Base-by-base conservation (phyloP, 2,329 filamentous ascomycete species). In the Fusarium chaquense region DNA sequence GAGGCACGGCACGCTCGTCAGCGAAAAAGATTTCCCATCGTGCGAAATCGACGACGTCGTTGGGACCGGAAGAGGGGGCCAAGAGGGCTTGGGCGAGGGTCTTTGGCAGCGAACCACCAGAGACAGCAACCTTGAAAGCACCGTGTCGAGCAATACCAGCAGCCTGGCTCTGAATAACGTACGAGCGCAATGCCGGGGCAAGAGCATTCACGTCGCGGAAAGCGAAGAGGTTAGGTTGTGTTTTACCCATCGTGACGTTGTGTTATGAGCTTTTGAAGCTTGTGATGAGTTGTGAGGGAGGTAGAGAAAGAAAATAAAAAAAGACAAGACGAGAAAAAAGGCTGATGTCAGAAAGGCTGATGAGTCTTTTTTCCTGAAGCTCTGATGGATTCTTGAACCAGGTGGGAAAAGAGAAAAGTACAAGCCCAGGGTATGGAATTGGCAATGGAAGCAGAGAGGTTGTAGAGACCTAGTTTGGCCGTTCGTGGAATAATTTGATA, bases 1-100 rank as follows among this genome's bases (percentile, higher is more conserved):
- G 90, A 24, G 96, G 92, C 55, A 98, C 96, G 74, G 93, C 93
- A 77, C 96, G 93, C 86, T 99, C 96, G 79, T 99, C 96, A 77
- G 95, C 95, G 81, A 98, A 98, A 86, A 98, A 99, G 77, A 99
- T 93, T 77, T 98, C 93, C 96, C 96, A 99, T 80, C 93, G 93
- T 78, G 86, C 84, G 81, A 97, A 97, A 75, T 91, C 85, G 72
- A 94, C 82, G 6, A 83, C 86, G 77, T 94, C 92, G 59, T 90
- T 78, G 43, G 81, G 77, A 12, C 81, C 83, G 24, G 80, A 77
- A 32, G 82, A 81, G 71, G 76, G 82, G 73, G 88, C 77, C 28
- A 98, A 88, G 13, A 98, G 89, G 12, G 94, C 94, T 79, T 93
- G 89, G 46, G 94, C 93, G 43, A 99, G 90, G 16, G 91, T 93